Conservation (phyloP, 495 filamentous ascomycete genomes). For the Aspergillus ostianus region DNA sequence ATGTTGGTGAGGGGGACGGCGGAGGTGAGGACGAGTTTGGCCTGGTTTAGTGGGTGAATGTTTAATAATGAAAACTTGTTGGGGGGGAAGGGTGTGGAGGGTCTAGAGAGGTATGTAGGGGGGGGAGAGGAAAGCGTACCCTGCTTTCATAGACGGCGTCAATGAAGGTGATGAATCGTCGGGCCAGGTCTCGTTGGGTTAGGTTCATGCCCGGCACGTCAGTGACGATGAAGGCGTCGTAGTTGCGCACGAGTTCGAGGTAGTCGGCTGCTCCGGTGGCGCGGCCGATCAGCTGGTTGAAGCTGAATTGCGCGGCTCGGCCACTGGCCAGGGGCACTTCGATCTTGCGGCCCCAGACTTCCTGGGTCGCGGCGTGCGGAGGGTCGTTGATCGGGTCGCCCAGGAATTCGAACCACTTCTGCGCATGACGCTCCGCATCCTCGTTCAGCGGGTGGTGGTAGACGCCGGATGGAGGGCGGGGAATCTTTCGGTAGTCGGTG, state of each 20-base stretch:
- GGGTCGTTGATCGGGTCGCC: constrained; percentile 77
- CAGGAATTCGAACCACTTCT: constrained; percentile 93
- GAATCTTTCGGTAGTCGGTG: constrained; percentile 96
- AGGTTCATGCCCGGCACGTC: constrained; percentile 90
- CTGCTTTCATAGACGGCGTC: constrained; percentile 87
- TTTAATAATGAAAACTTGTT: no score
- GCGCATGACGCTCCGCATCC: constrained; percentile 73
- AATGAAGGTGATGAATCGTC: constrained; percentile 95
- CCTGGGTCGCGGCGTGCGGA: constrained; percentile 72
- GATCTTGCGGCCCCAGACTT: constrained; percentile 93
- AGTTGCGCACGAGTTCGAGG: constrained; percentile 84
- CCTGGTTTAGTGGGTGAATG: constrained; percentile 40
- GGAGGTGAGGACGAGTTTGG: constrained; percentile 92
- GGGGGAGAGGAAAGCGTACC: constrained; percentile 33
- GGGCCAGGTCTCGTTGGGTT: constrained; percentile 79
- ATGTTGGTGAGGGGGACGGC: constrained; percentile 79
- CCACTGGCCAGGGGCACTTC: constrained; percentile 85
- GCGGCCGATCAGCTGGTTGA: constrained; percentile 81
- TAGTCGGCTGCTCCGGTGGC: constrained; percentile 94
- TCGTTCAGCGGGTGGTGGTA: constrained; percentile 84
- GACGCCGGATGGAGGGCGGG: constrained; percentile 87
- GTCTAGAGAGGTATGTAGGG: background rate
- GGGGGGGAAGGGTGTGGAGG: no score
- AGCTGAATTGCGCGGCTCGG: constrained; percentile 82
- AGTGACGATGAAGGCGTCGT: constrained; percentile 88